phyloP scores from a whole-genome alignment of 768 basidiomycete species.

The Boletus rex-veris region DNA sequence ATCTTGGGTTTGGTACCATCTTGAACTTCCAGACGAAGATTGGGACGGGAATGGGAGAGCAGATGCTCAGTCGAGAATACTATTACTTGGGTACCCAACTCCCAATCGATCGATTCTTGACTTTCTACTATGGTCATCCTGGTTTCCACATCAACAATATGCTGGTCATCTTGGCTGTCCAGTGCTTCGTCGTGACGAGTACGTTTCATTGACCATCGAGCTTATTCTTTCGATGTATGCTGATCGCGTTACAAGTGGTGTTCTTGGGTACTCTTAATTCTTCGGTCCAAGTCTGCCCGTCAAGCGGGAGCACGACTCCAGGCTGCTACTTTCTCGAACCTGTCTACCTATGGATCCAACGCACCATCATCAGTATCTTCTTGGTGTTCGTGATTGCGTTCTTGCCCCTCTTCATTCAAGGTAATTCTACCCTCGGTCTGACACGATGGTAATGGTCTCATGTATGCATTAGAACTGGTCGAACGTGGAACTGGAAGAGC shows the following conservation, averaged over 20 bases:
- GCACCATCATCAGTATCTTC: constrained; percentile 97
- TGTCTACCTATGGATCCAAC: constrained; percentile 93
- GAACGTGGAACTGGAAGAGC: constrained; percentile 94
- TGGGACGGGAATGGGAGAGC: constrained; percentile 99
- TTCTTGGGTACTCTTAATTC: constrained; percentile 92
- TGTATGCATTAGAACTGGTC: constrained; percentile 65
- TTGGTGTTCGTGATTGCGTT: constrained; percentile 98
- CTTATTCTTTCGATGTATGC: background rate
- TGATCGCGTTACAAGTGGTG: constrained; percentile 58
- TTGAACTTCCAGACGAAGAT: constrained; percentile 99
- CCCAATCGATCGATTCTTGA: constrained; percentile 97
- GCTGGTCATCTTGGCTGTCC: constrained; percentile 95
- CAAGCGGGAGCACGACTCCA: constrained; percentile 66
- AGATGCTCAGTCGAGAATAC: constrained; percentile 98
- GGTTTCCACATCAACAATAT: constrained; percentile 99
- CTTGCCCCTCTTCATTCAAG: constrained; percentile 92
- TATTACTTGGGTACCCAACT: constrained; percentile 98
- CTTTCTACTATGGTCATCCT: constrained; percentile 99
- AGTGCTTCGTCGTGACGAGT: constrained; percentile 92
- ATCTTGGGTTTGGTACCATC: constrained; percentile 98
- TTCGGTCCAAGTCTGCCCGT: constrained; percentile 74
- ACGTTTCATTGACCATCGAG: constrained; percentile 31
- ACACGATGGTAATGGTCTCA: constrained; percentile 16
- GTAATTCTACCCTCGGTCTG: constrained; percentile 38
- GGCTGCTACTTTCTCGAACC: constrained; percentile 96